Percentiles rank a stretch among this genome's conserved stretches.
phyloP scores from a whole-genome alignment of 1,284 basidiomycete genomes.

The Wallemia hederae region DNA sequence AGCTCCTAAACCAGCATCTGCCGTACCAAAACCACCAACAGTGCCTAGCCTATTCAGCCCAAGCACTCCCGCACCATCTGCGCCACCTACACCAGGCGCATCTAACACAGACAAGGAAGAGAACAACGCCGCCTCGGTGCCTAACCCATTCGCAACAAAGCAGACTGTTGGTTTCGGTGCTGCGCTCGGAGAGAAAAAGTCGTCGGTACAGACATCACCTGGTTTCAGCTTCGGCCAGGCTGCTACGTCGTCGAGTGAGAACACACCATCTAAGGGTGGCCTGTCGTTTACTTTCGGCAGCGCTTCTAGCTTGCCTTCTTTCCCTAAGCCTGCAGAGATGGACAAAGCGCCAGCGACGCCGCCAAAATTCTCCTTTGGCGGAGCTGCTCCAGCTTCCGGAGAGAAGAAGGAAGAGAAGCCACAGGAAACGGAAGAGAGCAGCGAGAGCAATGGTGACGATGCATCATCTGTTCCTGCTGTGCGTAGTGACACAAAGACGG shows the following conservation, averaged over 20 bases:
- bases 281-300: not conserved
- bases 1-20: not conserved
- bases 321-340: not conserved
- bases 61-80: not conserved
- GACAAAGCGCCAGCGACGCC: not conserved
- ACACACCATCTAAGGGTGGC: not conserved
- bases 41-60: not conserved
- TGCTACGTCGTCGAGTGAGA: not conserved
- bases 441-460: not conserved
- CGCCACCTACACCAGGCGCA: not conserved
- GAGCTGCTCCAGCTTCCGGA: too few relatives aligned
- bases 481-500: not conserved
- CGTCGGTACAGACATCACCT: not conserved
- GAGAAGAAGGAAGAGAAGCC: not conserved
- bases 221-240: not conserved
- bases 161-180: not conserved
- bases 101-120: not conserved
- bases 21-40: not conserved
- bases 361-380: not conserved
- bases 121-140: not conserved
- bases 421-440: not conserved
- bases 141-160: not conserved
- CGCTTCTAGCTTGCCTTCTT: not conserved
- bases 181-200: not conserved
- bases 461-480: not conserved